Percentiles rank a stretch among this genome's conserved stretches.
Evolutionary conservation across 148 eudicot species (phyloP).

Genomic region (Heliamphora exappendiculata): DNA sequence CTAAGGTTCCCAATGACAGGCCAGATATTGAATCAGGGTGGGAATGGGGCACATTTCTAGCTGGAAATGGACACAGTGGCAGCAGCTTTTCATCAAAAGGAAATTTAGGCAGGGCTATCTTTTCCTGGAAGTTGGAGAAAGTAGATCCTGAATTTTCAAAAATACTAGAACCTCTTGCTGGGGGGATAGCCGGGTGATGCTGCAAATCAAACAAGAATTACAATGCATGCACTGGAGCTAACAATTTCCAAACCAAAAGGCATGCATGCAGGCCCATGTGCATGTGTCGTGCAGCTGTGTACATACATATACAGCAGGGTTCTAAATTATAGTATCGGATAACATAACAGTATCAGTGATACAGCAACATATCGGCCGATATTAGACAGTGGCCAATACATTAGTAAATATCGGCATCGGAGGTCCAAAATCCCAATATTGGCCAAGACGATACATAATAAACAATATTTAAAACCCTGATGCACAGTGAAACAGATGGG

Average conservation of each 20-base stretch:
- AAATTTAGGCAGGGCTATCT: constrained; percentile 60
- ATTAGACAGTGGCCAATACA: too few relatives aligned
- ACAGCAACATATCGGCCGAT: too few relatives aligned
- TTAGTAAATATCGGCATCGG: too few relatives aligned
- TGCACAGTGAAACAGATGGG: too few relatives aligned
- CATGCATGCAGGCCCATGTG: not conserved
- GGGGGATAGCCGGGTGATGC: constrained; percentile 35
- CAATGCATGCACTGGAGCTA: not conserved
- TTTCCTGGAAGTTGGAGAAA: constrained; percentile 52
- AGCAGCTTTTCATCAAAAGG: constrained; percentile 55
- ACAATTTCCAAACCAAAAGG: not conserved
- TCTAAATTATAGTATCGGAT: too few relatives aligned
- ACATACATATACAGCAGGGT: too few relatives aligned
- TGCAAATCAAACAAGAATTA: constrained; percentile 33
- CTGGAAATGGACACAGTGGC: constrained; percentile 42
- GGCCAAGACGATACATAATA: too few relatives aligned
- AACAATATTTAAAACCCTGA: too few relatives aligned
- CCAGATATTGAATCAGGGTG: constrained; percentile 47
- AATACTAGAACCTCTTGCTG: constrained; percentile 36
- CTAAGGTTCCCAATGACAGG: constrained; percentile 60
- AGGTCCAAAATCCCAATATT: too few relatives aligned
- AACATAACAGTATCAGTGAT: too few relatives aligned
- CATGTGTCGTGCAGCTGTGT: not conserved
- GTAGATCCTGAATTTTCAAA: constrained; percentile 34
- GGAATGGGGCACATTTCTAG: constrained; percentile 30